phyloP scores from a whole-genome alignment of 805 yeast species.

The Candida manassasensis region DNA sequence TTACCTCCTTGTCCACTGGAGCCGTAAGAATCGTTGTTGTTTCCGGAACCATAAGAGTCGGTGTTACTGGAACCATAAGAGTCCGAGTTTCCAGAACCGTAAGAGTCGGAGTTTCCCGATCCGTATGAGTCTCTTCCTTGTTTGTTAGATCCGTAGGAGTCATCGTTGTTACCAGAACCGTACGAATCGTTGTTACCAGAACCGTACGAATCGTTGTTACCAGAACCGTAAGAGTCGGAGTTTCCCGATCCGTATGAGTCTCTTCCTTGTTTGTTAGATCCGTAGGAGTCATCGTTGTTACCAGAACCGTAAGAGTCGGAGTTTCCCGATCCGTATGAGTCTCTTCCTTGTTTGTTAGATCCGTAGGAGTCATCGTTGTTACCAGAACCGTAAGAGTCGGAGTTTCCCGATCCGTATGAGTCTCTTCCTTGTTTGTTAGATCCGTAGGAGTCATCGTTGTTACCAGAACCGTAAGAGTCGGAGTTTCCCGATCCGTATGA shows the following conservation, averaged over 20 bases:
- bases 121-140: constrained; percentile 1
- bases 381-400: constrained; percentile 7
- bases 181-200: constrained; percentile 10
- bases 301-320: constrained; percentile 15
- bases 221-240: constrained; percentile 19
- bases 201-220: constrained; percentile 9
- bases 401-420: constrained; percentile 16
- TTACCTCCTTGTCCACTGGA: constrained; percentile 12
- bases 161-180: constrained; percentile 11
- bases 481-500: background rate
- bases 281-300: constrained; percentile 12
- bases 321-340: constrained; percentile 3
- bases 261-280: constrained; percentile 10
- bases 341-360: constrained; percentile 8
- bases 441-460: constrained; percentile 10
- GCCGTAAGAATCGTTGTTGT: constrained; percentile 18
- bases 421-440: constrained; percentile 1
- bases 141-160: constrained; percentile 11
- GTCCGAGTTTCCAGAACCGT: constrained; percentile 13
- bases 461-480: constrained; percentile 17
- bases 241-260: constrained; percentile 15
- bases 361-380: constrained; percentile 11
- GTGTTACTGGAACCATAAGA: constrained; percentile 18
- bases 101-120: constrained; percentile 14
- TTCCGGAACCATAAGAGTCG: constrained; percentile 14